Base-by-base conservation (phyloP, 176 grass and related monocot species). In the Carex kokanica region DNA sequence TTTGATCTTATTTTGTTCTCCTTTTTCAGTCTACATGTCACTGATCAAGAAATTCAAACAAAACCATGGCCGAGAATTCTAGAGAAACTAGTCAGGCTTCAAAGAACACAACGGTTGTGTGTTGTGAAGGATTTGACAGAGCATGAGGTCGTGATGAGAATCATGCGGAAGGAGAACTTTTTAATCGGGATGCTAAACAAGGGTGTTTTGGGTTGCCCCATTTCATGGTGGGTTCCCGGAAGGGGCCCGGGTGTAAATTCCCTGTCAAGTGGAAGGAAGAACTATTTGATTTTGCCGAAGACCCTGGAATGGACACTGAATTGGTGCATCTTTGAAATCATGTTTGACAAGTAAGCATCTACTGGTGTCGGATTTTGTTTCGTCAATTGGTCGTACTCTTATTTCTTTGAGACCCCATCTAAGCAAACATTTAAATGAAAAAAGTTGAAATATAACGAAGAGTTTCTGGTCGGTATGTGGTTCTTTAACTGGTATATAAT, bases 141-240 rank as follows among this genome's bases (percentile, higher is more conserved):
- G 80, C 96, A 99, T 84, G 96, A 99, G 63, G 85, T 99, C 81
- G 63, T 99, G 43, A 99, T 99, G 96, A 88, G 96, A 83, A 93
- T 99, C 86, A 99, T 95, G 93, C 92, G 96, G 32, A 99, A 99
- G 86, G 96, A 99, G 78, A 99, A 99, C 80, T 99, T 95, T 84
- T 89, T 99, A 88, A 99, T 99, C 79, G 96, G 93, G 41, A 95
- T 99, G 96, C 82, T 99, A 47, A 99, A 99, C 88, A 95, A 95
- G 86, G 96, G 96, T 25, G 77, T 99, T 83, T 86, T 99, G 74
- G 90, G 93, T 60, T 99, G 95, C 86, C 89, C 91, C n/a, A 92
- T 99, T 95, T 89, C 32, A 62, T 78, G 83, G 78, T 95, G 83
- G 87, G 64, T 99, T 43, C 93, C 89, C 57, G 96, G 96, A 80